Evolutionary conservation across 495 filamentous ascomycete species (phyloP).

Genomic region (Apiosordaria backusii): DNA sequence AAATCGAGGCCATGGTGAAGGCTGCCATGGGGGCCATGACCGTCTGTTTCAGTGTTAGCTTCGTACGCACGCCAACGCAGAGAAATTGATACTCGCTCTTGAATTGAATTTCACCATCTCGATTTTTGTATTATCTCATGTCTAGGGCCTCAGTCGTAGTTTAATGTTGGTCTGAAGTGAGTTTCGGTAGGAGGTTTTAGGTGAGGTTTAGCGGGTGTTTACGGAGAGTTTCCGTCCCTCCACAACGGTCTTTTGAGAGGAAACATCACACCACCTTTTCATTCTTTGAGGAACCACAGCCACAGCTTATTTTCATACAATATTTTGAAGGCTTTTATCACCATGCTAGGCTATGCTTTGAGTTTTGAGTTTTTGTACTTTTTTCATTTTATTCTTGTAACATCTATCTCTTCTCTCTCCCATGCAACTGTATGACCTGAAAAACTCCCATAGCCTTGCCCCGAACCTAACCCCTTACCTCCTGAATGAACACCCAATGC

Average conservation of each 20-base stretch:
- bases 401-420: background rate
- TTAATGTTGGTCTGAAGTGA: background rate
- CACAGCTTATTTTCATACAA: too few species aligned
- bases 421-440: background rate
- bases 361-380: background rate
- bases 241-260: background rate
- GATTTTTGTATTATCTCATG: background rate
- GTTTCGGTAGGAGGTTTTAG: background rate
- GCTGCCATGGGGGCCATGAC: slow-evolving; percentile 45
- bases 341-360: too few species aligned
- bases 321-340: too few species aligned
- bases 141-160: background rate
- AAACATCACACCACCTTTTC: background rate
- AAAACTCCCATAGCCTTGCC: background rate
- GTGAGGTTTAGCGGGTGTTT: background rate
- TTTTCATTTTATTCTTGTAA: background rate
- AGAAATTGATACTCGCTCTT: background rate
- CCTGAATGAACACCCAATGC: background rate
- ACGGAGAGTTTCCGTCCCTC: background rate
- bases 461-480: background rate
- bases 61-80: background rate
- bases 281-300: background rate
- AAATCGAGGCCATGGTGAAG: slow-evolving; percentile 47
- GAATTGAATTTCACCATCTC: slow-evolving; percentile 2
- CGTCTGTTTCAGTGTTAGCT: slow-evolving; percentile 29